Conservation (phyloP, 2,329 filamentous ascomycete species). For the Lomentospora prolificans region DNA sequence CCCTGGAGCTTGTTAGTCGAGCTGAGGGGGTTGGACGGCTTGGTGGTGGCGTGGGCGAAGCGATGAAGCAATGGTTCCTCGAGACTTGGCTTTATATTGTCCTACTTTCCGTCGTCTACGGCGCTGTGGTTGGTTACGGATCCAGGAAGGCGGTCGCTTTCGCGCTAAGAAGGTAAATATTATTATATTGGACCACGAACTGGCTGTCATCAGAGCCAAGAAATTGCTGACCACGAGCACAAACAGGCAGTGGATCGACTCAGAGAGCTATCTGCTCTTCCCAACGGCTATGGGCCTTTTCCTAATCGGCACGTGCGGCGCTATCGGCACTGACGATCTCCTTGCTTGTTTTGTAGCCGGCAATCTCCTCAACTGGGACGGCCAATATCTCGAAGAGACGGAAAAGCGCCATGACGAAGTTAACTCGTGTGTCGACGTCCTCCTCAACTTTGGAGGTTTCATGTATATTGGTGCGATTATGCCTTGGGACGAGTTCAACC, state of each 20-base stretch:
- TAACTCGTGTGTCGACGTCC: conserved; percentile 45
- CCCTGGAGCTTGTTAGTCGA: conserved; percentile 8
- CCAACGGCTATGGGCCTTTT: conserved; percentile 45
- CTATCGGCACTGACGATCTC: conserved; percentile 48
- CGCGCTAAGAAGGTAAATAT: conserved; percentile 19
- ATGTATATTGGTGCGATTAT: conserved; percentile 48
- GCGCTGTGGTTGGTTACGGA: conserved; percentile 37
- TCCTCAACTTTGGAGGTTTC: conserved; percentile 52
- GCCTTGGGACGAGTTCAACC: conserved; percentile 45
- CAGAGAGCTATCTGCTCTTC: conserved; percentile 42
- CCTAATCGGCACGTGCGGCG: conserved; percentile 45
- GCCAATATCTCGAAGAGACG: conserved; percentile 45
- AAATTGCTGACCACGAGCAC: background rate
- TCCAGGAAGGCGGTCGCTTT: conserved; percentile 36
- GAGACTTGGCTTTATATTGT: conserved; percentile 53
- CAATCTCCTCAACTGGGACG: conserved; percentile 52
- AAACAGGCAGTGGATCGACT: conserved; percentile 42
- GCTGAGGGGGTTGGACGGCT: conserved; percentile 34
- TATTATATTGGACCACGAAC: too few species aligned
- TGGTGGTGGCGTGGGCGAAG: conserved; percentile 39
- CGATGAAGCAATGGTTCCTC: conserved; percentile 46
- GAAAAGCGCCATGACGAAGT: conserved; percentile 49
- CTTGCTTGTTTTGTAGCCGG: conserved; percentile 53
- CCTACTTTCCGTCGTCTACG: conserved; percentile 40
- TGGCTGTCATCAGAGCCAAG: background rate